Base-by-base conservation (phyloP, 352 stramenopile genomes). In the Globisporangium ultimum region DNA sequence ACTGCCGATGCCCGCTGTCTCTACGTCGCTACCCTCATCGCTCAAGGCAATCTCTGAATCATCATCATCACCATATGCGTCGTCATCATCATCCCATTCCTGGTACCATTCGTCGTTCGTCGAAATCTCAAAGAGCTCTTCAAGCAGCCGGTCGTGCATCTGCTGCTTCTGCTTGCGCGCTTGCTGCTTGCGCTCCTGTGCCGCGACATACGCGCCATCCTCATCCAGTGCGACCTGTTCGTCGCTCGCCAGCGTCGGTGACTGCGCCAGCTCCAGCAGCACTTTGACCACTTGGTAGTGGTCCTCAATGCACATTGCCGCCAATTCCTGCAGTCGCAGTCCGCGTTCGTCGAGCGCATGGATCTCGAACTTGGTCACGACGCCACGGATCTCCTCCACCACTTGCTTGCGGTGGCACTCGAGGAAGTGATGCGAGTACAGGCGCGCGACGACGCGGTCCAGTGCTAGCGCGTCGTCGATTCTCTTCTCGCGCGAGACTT, bases 101-200 rank as follows among this genome's bases (percentile, higher is more conserved):
- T 88, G 69, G 50, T 73, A 88, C 80, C 80, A 90, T 46, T 88
- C 77, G 60, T 89, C 81, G 42, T 78, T 75, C 22, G 72, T 81
- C 15, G 77, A 76, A 46, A 89, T 83, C 68, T 89, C 61, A 40
- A 83, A 74, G 3, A 89, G 60, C 42, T 88, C 79, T 1, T 82
- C 67, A 9, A 77, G 64, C 24, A 89, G 28, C 45, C 75, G 62
- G 2, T 81, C 68, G 41, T 66, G 61, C 63, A 70, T 55, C 40
- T 58, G 53, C 14, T 68, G 59, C n/a, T 55, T 60, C 15, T 60
- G 24, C 2, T 58, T 20, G 45, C 74, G 48, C 18, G 28, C 55
- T 0, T 64, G 56, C 28, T 67, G 53, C 45, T 68, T 51, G 17
- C 74, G 36, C 21, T 69, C 45, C 18, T 71, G 45, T 22, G 63